A percentile compares a stretch with the other conserved stretches of the same genome.
These are phyloP conservation scores for Trypanosoma platydactyli DNA, from an alignment of 208 protist genomes.

Conservation along the genomic window DNA sequence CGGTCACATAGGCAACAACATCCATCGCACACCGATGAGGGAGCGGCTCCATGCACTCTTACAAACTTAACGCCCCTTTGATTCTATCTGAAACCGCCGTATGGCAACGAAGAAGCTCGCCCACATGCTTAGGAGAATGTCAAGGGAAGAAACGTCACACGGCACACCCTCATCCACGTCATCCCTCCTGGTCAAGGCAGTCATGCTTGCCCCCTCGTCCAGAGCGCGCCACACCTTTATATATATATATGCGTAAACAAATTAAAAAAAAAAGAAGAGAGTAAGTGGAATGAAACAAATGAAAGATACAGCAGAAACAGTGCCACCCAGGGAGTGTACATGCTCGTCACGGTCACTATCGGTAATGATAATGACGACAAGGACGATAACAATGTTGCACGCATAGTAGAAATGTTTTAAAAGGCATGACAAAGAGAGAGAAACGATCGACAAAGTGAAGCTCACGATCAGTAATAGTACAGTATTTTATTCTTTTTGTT, in stretches of 20 bases:
- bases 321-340: neutral
- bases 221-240: slow-evolving; percentile 20
- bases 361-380: slow-evolving; percentile 1
- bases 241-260: too few species aligned
- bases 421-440: slow-evolving; percentile 8
- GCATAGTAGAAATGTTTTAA: neutral
- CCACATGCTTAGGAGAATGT: slow-evolving; percentile 62
- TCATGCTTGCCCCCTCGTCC: slow-evolving; percentile 22
- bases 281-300: slow-evolving; percentile 8
- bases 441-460: slow-evolving; percentile 4
- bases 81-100: slow-evolving; percentile 38
- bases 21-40: slow-evolving; percentile 53
- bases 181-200: slow-evolving; percentile 6
- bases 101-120: slow-evolving; percentile 76
- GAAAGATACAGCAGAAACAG: neutral
- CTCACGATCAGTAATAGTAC: too few species aligned
- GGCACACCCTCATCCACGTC: slow-evolving; percentile 64
- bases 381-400: slow-evolving; percentile 2
- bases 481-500: too few species aligned
- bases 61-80: slow-evolving; percentile 31
- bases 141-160: slow-evolving; percentile 49
- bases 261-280: slow-evolving; percentile 10
- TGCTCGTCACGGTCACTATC: too few species aligned
- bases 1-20: slow-evolving; percentile 63
- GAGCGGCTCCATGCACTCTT: slow-evolving; percentile 39